A percentile compares a stretch with the other conserved stretches of the same genome.
These are phyloP conservation scores for Calvatia gigantea DNA, from an alignment of 768 basidiomycete species.

Conservation along the genomic window DNA sequence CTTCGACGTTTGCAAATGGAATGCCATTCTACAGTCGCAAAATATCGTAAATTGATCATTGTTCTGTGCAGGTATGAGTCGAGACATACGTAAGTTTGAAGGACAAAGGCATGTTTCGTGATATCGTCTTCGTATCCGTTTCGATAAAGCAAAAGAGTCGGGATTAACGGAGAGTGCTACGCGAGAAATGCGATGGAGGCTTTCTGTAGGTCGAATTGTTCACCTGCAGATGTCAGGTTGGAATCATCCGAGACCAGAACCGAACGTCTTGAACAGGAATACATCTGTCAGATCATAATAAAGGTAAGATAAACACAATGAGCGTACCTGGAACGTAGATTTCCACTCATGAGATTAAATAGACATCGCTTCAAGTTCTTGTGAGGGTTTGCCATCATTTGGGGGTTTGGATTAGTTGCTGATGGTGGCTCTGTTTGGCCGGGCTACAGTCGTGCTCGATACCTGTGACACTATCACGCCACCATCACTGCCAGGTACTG, in stretches of 20 bases:
- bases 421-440: no score
- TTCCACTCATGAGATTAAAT: no score
- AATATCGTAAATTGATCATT: not conserved
- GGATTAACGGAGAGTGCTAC: conserved; percentile 19
- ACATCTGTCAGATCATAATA: no score
- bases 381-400: no score
- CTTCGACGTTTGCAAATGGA: conserved; percentile 31
- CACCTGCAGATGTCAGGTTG: conserved; percentile 20
- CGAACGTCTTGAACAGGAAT: no score
- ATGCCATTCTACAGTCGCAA: conserved; percentile 23
- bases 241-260: conserved; percentile 23
- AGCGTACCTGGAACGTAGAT: conserved; percentile 5
- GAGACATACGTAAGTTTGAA: conserved; percentile 7
- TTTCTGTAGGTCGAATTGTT: conserved; percentile 19
- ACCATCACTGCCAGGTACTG: no score
- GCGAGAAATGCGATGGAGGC: conserved; percentile 24
- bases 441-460: no score
- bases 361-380: no score
- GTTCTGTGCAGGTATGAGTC: not conserved
- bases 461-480: no score
- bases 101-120: conserved; percentile 17
- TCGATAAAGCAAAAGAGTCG: conserved; percentile 18
- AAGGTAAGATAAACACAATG: not conserved
- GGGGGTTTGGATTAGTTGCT: no score
- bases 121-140: conserved; percentile 24